A percentile compares a stretch with the other conserved stretches of the same genome.
Evolutionary conservation across 345 rosid genomes (phyloP).

Genomic region (Euclidium syriacum): DNA sequence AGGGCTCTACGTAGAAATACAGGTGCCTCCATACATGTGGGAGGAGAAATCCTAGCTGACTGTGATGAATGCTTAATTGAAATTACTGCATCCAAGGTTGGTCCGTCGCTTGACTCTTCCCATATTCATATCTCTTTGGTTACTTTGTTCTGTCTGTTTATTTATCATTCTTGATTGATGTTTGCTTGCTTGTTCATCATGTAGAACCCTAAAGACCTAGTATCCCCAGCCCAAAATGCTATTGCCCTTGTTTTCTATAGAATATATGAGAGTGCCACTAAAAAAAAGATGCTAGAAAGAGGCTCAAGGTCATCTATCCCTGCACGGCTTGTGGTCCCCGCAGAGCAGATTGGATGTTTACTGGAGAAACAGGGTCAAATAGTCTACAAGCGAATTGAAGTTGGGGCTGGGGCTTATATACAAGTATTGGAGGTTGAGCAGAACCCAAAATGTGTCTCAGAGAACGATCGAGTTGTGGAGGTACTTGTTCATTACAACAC

Average conservation of each 20-base stretch:
- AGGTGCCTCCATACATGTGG: slow-evolving; percentile 54
- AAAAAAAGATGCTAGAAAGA: too few species aligned
- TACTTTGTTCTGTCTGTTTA: neutral
- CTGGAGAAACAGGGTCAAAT: too few species aligned
- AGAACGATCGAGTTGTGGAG: slow-evolving; percentile 63
- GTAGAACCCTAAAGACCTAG: slow-evolving; percentile 45
- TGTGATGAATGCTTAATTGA: slow-evolving; percentile 66
- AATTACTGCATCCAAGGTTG: slow-evolving; percentile 59
- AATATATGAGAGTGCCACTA: slow-evolving; percentile 40
- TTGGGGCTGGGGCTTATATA: slow-evolving; percentile 45
- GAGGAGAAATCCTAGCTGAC: slow-evolving; percentile 36
- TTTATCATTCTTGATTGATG: neutral
- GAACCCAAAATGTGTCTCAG: slow-evolving; percentile 48
- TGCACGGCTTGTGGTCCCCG: slow-evolving; percentile 57
- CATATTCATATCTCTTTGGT: neutral
- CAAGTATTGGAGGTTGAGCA: slow-evolving; percentile 32
- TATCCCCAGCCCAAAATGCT: slow-evolving; percentile 61
- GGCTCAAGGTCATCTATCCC: slow-evolving; percentile 28
- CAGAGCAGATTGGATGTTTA: slow-evolving; percentile 57
- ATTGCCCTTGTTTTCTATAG: slow-evolving; percentile 53
- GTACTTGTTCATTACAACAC: slow-evolving; percentile 27
- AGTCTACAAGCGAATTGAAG: too few species aligned
- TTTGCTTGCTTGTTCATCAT: slow-evolving; percentile 30
- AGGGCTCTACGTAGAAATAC: slow-evolving; percentile 48
- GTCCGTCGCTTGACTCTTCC: slow-evolving; percentile 9